Evolutionary conservation across 2,329 filamentous ascomycete genomes (phyloP).

Genomic region (Colletotrichum sp.): DNA sequence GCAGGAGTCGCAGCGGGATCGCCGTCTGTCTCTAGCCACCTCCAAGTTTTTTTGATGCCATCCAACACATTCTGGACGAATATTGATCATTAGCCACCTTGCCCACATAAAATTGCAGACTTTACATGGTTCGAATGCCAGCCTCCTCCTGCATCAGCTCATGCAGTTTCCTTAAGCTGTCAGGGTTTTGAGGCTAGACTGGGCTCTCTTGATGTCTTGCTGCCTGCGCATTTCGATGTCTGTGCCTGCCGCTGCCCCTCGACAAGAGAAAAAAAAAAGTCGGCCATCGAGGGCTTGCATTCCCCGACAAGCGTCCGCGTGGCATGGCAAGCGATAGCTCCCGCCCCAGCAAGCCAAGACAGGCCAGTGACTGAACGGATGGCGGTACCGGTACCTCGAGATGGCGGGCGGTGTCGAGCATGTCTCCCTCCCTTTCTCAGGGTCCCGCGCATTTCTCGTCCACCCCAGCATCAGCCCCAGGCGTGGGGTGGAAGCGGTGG

Average conservation of each 20-base stretch:
- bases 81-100: background rate
- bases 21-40: background rate
- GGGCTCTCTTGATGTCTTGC: background rate
- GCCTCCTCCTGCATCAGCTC: background rate
- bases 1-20: constrained; percentile 1
- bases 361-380: background rate
- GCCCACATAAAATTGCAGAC: background rate
- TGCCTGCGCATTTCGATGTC: background rate
- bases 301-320: constrained; percentile 15
- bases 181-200: background rate
- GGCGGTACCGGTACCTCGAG: constrained; percentile 5
- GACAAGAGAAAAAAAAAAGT: background rate
- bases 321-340: constrained; percentile 19
- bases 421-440: constrained; percentile 2
- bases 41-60: background rate
- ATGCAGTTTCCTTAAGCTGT: background rate
- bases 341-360: constrained; percentile 5
- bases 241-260: background rate
- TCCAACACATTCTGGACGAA: background rate
- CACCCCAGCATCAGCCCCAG: constrained; percentile 19
- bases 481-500: constrained; percentile 22
- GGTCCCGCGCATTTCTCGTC: constrained; percentile 15
- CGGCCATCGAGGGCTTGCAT: constrained; percentile 9
- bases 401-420: background rate
- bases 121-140: background rate